Conservation (phyloP, 148 eudicot species). For the Rhododendron ovatum region DNA sequence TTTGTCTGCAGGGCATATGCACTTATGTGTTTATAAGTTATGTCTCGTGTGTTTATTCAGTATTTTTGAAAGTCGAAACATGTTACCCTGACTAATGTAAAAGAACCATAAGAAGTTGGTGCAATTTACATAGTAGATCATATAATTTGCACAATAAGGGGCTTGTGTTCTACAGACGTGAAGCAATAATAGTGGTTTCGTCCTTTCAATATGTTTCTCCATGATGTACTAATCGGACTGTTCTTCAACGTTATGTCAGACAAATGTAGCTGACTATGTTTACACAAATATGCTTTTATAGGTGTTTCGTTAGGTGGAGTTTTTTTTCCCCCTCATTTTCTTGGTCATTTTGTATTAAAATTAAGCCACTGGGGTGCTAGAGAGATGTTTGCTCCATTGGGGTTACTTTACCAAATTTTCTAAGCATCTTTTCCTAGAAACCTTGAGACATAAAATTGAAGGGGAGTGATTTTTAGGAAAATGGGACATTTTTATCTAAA, state of each 20-base stretch:
- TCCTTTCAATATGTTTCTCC: not conserved
- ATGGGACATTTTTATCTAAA: not conserved
- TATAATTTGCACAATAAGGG: not conserved
- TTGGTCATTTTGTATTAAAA: not conserved
- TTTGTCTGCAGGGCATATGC: constrained; percentile 4
- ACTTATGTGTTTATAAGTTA: not conserved
- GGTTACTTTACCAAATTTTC: not conserved
- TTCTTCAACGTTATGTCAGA: not conserved
- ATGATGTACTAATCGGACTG: not conserved
- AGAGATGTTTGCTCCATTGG: not conserved
- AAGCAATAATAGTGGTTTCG: not conserved
- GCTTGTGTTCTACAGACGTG: not conserved
- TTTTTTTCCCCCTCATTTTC: not conserved
- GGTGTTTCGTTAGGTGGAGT: not conserved
- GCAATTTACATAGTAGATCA: not conserved
- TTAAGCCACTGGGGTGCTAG: not conserved
- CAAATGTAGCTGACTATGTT: not conserved
- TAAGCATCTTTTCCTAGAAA: not conserved
- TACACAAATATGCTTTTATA: not conserved
- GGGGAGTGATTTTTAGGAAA: not conserved
- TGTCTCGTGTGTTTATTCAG: not conserved
- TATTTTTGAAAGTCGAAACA: not conserved
- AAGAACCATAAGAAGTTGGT: not conserved
- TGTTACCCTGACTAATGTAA: not conserved
- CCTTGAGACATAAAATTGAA: not conserved